Evolutionary conservation across 495 filamentous ascomycete genomes (phyloP), one percentile per base, ranked within the genome.

Genomic region (Lophiotrema nucula): DNA sequence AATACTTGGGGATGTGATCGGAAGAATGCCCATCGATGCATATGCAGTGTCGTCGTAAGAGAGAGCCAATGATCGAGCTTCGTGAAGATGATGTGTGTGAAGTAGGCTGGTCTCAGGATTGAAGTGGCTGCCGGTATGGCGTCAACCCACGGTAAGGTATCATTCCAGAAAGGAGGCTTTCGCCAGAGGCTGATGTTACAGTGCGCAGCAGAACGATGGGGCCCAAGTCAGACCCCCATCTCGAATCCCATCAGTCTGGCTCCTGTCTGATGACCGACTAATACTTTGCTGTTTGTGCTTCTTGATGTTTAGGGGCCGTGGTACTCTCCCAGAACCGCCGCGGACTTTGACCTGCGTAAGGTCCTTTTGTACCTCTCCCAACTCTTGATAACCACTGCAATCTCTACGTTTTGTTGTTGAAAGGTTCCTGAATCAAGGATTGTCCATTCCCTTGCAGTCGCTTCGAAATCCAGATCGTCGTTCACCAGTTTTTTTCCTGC

Each of bases 121-220:
- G 26, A 49, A 27, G 47, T 53, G 41, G 39, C 31, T 53, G 38
- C 47, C 35, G 47, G 38, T 47, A 53, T 23, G 25, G 47, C 43
- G 18, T 24, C n/a, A n/a, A n/a, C n/a, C n/a, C n/a, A n/a, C n/a
- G n/a, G n/a, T 52, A 41, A 53, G 8, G 56, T 60, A 60, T 51
- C 48, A 60, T 60, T 60, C 49, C 41, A 38, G 31, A 37, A 22
- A 33, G 11, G 47, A 41, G 47, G 48, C 47, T 47, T 39, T 37
- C 19, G 41, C 49, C 21, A 53, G 26, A 52, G 28, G 48, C 48
- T 53, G 47, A 60, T 27, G 56, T 60, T 60, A 53, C 56, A 60
- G 49, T 60, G 46, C 5, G 38, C 35, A 44, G 6, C 37, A 33
- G 47, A 51, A 28, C 26, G 54, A 57, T 49, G 54, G 38, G 26